Evolutionary conservation across 352 stramenopile genomes (phyloP).

Genomic region (Pythium sp.): DNA sequence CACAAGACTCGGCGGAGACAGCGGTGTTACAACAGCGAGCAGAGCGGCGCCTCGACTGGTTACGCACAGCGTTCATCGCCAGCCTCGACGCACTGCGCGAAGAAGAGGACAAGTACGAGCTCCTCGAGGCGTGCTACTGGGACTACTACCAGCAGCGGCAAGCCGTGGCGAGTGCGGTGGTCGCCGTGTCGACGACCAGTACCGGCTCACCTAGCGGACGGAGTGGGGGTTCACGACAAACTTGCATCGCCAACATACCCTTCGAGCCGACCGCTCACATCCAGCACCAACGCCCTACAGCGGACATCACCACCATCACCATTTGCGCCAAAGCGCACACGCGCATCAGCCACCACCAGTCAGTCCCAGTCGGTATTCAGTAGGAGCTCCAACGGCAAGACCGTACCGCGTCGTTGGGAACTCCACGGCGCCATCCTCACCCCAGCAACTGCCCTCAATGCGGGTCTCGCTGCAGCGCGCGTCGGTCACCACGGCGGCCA

Average conservation of each 20-base stretch:
- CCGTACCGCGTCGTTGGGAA: neutral
- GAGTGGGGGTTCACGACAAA: neutral
- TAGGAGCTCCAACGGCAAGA: neutral
- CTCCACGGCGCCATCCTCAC: neutral
- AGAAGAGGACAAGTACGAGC: slow-evolving; percentile 25
- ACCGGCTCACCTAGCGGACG: neutral
- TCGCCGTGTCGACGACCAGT: no score
- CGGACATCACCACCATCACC: neutral
- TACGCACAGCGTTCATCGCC: slow-evolving; percentile 47
- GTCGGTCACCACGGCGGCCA: slow-evolving; percentile 8
- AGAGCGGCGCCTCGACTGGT: slow-evolving; percentile 27
- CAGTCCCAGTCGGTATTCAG: neutral
- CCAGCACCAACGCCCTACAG: neutral
- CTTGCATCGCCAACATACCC: neutral
- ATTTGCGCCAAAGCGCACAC: no score
- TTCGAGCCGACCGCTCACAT: neutral
- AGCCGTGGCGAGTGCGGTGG: neutral
- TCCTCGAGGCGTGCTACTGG: slow-evolving; percentile 8
- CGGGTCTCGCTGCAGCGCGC: slow-evolving; percentile 7
- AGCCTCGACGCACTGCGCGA: slow-evolving; percentile 54
- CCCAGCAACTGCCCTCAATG: neutral
- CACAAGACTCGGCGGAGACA: slow-evolving; percentile 32
- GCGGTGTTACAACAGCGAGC: slow-evolving; percentile 21
- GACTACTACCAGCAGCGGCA: slow-evolving; percentile 2
- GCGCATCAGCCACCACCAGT: neutral